Evolutionary conservation across 495 filamentous ascomycete genomes (phyloP).

Genomic region (Penicillium robsamsonii): DNA sequence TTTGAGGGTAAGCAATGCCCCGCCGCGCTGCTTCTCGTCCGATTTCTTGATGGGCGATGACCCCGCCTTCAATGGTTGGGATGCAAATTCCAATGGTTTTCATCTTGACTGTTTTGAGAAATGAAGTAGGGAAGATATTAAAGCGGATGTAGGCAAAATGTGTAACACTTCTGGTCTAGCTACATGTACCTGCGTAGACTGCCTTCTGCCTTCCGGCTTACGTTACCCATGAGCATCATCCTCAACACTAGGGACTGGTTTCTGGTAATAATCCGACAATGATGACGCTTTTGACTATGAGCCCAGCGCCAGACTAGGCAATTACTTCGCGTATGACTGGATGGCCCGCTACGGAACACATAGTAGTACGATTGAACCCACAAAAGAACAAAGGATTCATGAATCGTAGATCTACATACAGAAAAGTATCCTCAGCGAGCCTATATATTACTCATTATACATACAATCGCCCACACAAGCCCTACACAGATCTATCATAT

Average conservation of each 20-base stretch:
- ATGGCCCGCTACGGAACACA: too few species aligned
- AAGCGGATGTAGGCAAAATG: too few species aligned
- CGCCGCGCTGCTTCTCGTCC: constrained; percentile 13
- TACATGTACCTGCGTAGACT: too few species aligned
- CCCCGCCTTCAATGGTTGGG: constrained; percentile 11
- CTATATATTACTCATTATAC: background rate
- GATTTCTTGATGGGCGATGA: constrained; percentile 11
- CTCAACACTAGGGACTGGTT: too few species aligned
- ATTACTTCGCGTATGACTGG: too few species aligned
- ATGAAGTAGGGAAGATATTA: background rate
- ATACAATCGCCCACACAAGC: background rate
- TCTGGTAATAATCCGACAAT: too few species aligned
- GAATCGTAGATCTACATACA: constrained; percentile 21
- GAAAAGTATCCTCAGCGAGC: background rate
- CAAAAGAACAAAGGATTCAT: constrained; percentile 12
- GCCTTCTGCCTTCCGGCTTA: too few species aligned
- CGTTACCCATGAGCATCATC: too few species aligned
- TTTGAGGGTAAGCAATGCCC: constrained; percentile 12
- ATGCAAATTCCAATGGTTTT: constrained; percentile 14
- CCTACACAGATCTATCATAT: constrained; percentile 7
- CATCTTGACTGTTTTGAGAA: background rate
- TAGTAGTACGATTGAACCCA: background rate
- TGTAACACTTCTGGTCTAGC: too few species aligned
- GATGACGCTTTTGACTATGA: too few species aligned
- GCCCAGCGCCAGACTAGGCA: too few species aligned